Evolutionary conservation across 225 moss, liverwort and hornwort species (phyloP), one percentile per base, ranked within the genome.

Genomic region (Marchantia polymorpha): DNA sequence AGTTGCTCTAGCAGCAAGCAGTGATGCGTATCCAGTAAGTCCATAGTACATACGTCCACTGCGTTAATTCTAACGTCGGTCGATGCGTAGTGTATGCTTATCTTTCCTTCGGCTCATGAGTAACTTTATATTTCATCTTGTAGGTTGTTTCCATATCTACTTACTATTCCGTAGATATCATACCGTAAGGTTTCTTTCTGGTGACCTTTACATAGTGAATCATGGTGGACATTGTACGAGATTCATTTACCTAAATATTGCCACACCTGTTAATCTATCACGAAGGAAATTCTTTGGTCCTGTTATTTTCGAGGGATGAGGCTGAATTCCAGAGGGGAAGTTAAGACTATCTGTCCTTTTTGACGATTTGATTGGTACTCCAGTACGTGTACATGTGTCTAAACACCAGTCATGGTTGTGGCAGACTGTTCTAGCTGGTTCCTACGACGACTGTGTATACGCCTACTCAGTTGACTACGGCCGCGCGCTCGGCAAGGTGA

Each of bases 381-480:
- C 12, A 26, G 22, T 72, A 15, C 39, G 59, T 39, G 19, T 0
- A 51, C 60, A 27, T 66, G 8, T 66, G 0, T 58, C 15, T 9
- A 50, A 47, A 61, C 23, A 17, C 7, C 23, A 27, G 7, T 0
- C 25, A 31, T 30, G 60, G 48, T 74, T 74, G 84, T 49, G 77
- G 83, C 89, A 99, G 93, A 93, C 89, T 80, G 92, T 93, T 51
- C 82, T 99, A 82, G 94, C 90, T 78, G 97, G 97, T 52, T 99
- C 97, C 58, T 92, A 88, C 74, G 94, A 99, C 86, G 92, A 99
- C 77, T 95, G 91, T 84, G 88, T 95, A 51, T 90, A 93, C 74
- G 89, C 92, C 13, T 99, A 99, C 84, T 99, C 97, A 31, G 91
- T 99, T 69, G 94, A 99, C 80, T 92, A 95, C 85, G 94, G 97